These are phyloP conservation scores for Fraxinus velutina DNA, from an alignment of 305 asterid species.

Conservation along the genomic window DNA sequence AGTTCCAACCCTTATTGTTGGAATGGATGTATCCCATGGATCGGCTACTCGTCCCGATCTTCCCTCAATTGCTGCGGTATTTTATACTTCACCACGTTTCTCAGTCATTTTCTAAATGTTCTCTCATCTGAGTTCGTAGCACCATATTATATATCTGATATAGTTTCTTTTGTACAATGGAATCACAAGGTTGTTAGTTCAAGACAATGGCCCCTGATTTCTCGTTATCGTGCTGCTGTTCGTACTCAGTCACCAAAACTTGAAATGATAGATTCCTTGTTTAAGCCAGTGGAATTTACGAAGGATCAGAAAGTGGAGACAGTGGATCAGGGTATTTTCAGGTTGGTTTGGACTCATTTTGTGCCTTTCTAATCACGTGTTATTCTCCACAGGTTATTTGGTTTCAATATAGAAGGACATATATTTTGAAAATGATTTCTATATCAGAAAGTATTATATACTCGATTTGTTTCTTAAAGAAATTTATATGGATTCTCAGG, in stretches of 20 bases:
- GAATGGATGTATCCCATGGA: conserved; percentile 92
- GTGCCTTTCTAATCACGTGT: neutral
- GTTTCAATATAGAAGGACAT: neutral
- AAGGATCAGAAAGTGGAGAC: conserved; percentile 25
- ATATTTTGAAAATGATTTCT: neutral
- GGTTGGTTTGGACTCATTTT: conserved; percentile 30
- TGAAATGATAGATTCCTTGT: conserved; percentile 61
- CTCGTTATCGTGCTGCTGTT: conserved; percentile 64
- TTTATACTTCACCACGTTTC: neutral
- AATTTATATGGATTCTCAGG: conserved; percentile 25
- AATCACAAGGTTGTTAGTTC: conserved; percentile 67
- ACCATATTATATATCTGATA: neutral
- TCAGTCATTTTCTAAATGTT: neutral
- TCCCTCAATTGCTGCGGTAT: conserved; percentile 79
- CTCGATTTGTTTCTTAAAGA: neutral
- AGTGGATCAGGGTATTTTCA: conserved; percentile 47
- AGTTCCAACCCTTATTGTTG: conserved; percentile 61
- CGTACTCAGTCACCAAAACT: conserved; percentile 59
- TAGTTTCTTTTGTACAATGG: neutral
- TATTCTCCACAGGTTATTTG: neutral
- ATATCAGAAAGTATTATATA: neutral
- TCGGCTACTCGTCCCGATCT: conserved; percentile 56
- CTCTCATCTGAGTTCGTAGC: neutral
- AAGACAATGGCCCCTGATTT: conserved; percentile 63
- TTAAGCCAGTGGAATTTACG: conserved; percentile 34